Percentiles rank a stretch among this genome's conserved stretches.
Evolutionary conservation across 805 yeast genomes (phyloP).

Genomic region (Candida rishiriensis): DNA sequence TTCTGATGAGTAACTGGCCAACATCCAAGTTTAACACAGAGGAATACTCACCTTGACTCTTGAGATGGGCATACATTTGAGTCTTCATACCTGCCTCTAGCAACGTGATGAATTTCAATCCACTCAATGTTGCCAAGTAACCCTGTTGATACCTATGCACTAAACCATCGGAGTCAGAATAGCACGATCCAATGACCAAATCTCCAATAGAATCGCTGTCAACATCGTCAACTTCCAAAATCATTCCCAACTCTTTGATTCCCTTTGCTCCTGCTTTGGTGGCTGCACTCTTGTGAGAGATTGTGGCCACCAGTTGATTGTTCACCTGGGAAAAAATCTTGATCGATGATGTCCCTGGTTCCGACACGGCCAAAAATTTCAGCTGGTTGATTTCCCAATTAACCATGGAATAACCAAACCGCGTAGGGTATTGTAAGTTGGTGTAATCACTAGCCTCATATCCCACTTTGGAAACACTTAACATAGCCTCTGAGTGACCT

Average conservation of each 20-base stretch:
- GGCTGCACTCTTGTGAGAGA: slow-evolving; percentile 21
- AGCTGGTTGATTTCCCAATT: slow-evolving; percentile 24
- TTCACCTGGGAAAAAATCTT: slow-evolving; percentile 29
- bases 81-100: background rate
- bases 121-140: slow-evolving; percentile 30
- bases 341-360: slow-evolving; percentile 48
- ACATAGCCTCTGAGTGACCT: background rate
- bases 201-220: slow-evolving; percentile 37
- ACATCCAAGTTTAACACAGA: slow-evolving; percentile 4
- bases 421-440: slow-evolving; percentile 22
- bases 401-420: slow-evolving; percentile 41
- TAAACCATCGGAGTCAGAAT: slow-evolving; percentile 14
- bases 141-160: slow-evolving; percentile 31
- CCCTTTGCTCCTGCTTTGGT: slow-evolving; percentile 37
- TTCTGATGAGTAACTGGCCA: slow-evolving; percentile 5
- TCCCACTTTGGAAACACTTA: background rate
- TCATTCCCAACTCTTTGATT: slow-evolving; percentile 38
- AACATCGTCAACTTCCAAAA: slow-evolving; percentile 24
- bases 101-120: slow-evolving; percentile 9
- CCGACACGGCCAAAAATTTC: slow-evolving; percentile 40
- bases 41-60: background rate
- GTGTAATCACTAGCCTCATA: slow-evolving; percentile 1
- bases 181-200: slow-evolving; percentile 41
- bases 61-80: background rate
- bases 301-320: slow-evolving; percentile 11